These are phyloP conservation scores for Millerozyma miso DNA, from an alignment of 805 yeast genomes.

Conservation along the genomic window DNA sequence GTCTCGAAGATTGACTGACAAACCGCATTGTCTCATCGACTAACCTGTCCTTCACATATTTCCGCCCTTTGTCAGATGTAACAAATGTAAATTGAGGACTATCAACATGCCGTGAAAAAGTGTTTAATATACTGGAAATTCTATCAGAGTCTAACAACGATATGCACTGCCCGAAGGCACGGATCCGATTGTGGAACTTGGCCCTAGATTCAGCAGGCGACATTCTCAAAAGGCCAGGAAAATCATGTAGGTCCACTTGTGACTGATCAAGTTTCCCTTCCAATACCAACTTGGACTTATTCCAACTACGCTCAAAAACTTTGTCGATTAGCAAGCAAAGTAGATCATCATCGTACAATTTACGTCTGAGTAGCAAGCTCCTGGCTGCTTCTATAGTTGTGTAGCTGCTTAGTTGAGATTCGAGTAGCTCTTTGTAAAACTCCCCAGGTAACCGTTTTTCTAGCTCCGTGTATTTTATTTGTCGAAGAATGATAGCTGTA, in stretches of 20 bases:
- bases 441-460: background rate
- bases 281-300: background rate
- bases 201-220: conserved; percentile 13
- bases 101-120: conserved; percentile 7
- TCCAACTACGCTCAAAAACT: conserved; percentile 2
- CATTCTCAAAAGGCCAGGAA: background rate
- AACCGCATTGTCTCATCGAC: conserved; percentile 18
- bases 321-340: conserved; percentile 2
- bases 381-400: conserved; percentile 6
- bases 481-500: background rate
- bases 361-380: conserved; percentile 7
- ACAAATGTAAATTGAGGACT: conserved; percentile 8
- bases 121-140: conserved; percentile 14
- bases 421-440: conserved; percentile 2
- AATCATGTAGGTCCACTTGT: background rate
- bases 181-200: conserved; percentile 21
- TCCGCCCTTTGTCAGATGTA: conserved; percentile 5
- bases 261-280: conserved; percentile 1
- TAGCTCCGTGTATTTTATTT: background rate
- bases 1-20: conserved; percentile 4
- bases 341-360: conserved; percentile 7
- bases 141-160: conserved; percentile 17
- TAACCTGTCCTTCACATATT: conserved; percentile 16
- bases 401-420: conserved; percentile 2
- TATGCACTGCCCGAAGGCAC: conserved; percentile 27